phyloP scores from a whole-genome alignment of 805 yeast species.

The Saccharomycopsis fermentans region DNA sequence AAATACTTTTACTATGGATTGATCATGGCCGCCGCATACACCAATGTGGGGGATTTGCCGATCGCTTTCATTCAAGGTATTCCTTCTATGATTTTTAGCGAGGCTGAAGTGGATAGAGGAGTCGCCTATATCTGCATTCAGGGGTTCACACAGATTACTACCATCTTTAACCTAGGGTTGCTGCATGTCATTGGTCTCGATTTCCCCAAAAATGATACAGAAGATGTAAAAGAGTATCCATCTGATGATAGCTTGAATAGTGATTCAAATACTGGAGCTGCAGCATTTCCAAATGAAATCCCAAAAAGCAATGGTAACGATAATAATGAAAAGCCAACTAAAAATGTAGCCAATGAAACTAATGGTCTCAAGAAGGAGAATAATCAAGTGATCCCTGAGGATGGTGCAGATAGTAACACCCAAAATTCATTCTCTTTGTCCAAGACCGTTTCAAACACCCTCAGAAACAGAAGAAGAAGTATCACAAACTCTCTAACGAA shows the following conservation, averaged over 20 bases:
- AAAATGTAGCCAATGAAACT: neutral
- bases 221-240: neutral
- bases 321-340: neutral
- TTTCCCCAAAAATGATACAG: slow-evolving; percentile 9
- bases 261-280: neutral
- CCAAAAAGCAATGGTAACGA: neutral
- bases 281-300: neutral
- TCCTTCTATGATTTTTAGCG: slow-evolving; percentile 26
- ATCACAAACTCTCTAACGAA: neutral
- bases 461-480: neutral
- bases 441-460: neutral
- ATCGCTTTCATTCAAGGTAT: slow-evolving; percentile 43
- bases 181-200: slow-evolving; percentile 33
- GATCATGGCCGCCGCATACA: slow-evolving; percentile 38
- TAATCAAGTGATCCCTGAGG: neutral
- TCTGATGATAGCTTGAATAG: neutral
- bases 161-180: slow-evolving; percentile 35
- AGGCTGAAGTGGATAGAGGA: slow-evolving; percentile 34
- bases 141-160: slow-evolving; percentile 32
- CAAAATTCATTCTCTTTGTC: neutral
- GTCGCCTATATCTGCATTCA: slow-evolving; percentile 42
- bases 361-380: neutral
- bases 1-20: slow-evolving; percentile 40
- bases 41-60: slow-evolving; percentile 43
- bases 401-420: neutral